Conservation (phyloP, 1,139 yeast genomes). For the Candida neerlandica region DNA sequence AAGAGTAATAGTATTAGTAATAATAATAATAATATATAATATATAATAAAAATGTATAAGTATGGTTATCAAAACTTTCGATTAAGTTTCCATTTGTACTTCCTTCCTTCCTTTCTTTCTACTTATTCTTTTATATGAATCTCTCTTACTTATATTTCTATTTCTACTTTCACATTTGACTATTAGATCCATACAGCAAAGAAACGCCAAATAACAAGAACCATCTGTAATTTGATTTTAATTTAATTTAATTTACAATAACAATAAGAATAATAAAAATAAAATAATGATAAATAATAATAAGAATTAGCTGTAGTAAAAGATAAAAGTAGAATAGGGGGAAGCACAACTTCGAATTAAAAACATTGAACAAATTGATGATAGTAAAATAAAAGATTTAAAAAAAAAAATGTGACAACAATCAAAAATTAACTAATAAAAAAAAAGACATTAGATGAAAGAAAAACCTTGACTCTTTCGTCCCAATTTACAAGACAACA, state of each 20-base stretch:
- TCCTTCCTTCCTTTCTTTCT: not conserved
- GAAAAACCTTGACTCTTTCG: not conserved
- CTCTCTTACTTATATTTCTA: too few species aligned
- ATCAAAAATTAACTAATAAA: not conserved
- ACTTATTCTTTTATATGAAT: not conserved
- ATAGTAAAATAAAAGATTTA: not conserved
- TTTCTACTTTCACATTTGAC: not conserved
- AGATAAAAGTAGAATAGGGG: not conserved
- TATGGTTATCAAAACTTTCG: not conserved
- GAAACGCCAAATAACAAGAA: not conserved
- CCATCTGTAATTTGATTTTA: not conserved
- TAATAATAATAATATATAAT: not conserved
- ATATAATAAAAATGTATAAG: not conserved
- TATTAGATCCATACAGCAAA: not conserved
- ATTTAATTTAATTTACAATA: too few species aligned
- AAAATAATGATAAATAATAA: not conserved
- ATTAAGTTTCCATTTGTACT: not conserved
- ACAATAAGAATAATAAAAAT: not conserved
- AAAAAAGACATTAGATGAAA: not conserved
- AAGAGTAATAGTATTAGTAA: not conserved
- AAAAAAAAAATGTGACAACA: not conserved
- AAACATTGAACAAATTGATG: slow-evolving; percentile 2
- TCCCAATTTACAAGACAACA: slow-evolving; percentile 51
- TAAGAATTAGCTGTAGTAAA: not conserved
- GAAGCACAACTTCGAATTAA: slow-evolving; percentile 3